Conservation (phyloP, 257 asterid genomes). For the Handroanthus guayacan region DNA sequence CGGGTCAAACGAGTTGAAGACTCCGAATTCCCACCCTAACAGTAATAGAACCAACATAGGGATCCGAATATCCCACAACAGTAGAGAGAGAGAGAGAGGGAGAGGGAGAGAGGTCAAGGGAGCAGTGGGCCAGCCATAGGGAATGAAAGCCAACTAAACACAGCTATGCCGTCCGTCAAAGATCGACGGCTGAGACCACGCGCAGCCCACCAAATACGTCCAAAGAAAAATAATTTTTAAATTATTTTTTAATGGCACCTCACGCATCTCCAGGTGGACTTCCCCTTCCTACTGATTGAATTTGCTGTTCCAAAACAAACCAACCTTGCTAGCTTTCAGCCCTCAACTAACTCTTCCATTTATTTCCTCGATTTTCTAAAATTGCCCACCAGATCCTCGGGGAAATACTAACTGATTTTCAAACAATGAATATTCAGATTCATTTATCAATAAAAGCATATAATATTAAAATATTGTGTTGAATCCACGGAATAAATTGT, state of each 20-base stretch:
- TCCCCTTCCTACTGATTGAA: slow-evolving; percentile 30
- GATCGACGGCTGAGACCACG: slow-evolving; percentile 49
- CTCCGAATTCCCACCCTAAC: slow-evolving; percentile 8
- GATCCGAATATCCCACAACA: slow-evolving; percentile 46
- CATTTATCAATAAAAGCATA: background rate
- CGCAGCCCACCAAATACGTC: slow-evolving; percentile 58
- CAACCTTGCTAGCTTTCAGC: slow-evolving; percentile 20
- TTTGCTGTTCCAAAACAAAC: slow-evolving; percentile 38
- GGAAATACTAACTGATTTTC: slow-evolving; percentile 37
- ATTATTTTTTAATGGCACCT: slow-evolving; percentile 34
- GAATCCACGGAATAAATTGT: too few relatives aligned
- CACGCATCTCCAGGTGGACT: slow-evolving; percentile 66
- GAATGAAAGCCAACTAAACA: slow-evolving; percentile 42
- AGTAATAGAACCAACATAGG: slow-evolving; percentile 39
- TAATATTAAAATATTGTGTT: background rate
- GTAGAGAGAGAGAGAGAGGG: background rate
- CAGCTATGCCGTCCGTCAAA: slow-evolving; percentile 54
- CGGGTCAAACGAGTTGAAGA: slow-evolving; percentile 27
- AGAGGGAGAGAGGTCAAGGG: slow-evolving; percentile 20
- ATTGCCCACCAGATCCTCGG: slow-evolving; percentile 42
- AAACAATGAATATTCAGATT: background rate
- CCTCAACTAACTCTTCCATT: slow-evolving; percentile 21
- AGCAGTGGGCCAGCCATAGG: slow-evolving; percentile 37
- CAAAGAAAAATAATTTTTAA: slow-evolving; percentile 20
- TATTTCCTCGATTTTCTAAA: slow-evolving; percentile 48